A percentile compares a stretch with the other conserved stretches of the same genome.
These are phyloP conservation scores for Iris macrosiphon DNA, from an alignment of 106 monocot species.

Conservation along the genomic window DNA sequence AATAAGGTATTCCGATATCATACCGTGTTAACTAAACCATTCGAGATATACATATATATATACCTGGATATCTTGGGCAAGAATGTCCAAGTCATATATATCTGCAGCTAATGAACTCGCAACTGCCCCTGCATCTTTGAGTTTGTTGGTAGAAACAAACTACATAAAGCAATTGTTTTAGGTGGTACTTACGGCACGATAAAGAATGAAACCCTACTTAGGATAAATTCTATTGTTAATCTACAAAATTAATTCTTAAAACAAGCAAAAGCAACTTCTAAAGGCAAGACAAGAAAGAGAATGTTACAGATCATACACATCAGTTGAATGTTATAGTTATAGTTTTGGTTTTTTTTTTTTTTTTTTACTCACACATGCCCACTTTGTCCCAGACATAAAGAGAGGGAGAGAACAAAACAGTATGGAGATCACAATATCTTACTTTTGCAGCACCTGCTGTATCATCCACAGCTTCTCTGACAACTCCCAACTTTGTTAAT, in stretches of 20 bases:
- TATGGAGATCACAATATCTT: slow-evolving; percentile 5
- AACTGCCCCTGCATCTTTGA: slow-evolving; percentile 83
- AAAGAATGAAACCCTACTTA: no score
- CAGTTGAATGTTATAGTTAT: no score
- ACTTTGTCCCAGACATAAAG: no score
- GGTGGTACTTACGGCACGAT: no score
- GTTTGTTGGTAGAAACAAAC: slow-evolving; percentile 61
- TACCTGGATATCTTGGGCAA: slow-evolving; percentile 86
- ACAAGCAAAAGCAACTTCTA: no score
- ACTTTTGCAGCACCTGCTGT: slow-evolving; percentile 95
- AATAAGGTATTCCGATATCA: slow-evolving; percentile 8
- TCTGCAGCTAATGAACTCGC: slow-evolving; percentile 81
- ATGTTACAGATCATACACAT: no score
- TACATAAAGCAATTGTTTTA: slow-evolving; percentile 15
- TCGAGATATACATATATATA: neutral
- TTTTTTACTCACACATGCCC: no score
- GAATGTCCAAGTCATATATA: slow-evolving; percentile 77
- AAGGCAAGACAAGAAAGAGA: no score
- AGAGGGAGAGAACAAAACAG: neutral
- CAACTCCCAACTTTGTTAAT: slow-evolving; percentile 57
- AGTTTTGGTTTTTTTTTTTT: no score
- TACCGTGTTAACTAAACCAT: neutral
- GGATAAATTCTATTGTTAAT: no score
- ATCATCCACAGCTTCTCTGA: slow-evolving; percentile 91
- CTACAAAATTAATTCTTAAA: no score